Evolutionary conservation across 2,329 filamentous ascomycete species (phyloP).

Genomic region (Fusarium piperis): DNA sequence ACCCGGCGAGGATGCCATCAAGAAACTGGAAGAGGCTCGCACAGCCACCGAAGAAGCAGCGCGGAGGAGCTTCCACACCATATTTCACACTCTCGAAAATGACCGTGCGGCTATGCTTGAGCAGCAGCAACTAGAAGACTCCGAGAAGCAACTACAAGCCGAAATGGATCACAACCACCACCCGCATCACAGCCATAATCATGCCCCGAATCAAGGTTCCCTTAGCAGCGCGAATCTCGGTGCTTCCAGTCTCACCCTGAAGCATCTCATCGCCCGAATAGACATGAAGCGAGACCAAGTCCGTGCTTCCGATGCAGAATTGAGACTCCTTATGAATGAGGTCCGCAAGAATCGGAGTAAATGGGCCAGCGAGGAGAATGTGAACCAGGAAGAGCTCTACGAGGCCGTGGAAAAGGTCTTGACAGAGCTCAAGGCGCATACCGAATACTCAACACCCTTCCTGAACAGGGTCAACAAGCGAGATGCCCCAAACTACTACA

Average conservation of each 20-base stretch:
- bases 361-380: slow-evolving; percentile 97
- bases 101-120: slow-evolving; percentile 97
- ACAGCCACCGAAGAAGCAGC: slow-evolving; percentile 90
- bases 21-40: slow-evolving; percentile 91
- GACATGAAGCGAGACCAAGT: slow-evolving; percentile 93
- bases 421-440: slow-evolving; percentile 96
- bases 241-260: slow-evolving; percentile 93
- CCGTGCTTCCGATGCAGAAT: slow-evolving; percentile 89
- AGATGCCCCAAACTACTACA: slow-evolving; percentile 95
- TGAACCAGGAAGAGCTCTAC: slow-evolving; percentile 97
- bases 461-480: slow-evolving; percentile 94
- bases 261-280: slow-evolving; percentile 95
- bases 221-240: slow-evolving; percentile 94
- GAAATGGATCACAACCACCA: slow-evolving; percentile 81
- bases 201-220: slow-evolving; percentile 79
- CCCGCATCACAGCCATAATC: slow-evolving; percentile 59
- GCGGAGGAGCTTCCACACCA: slow-evolving; percentile 88
- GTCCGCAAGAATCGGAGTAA: slow-evolving; percentile 98
- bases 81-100: slow-evolving; percentile 95
- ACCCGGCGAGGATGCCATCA: slow-evolving; percentile 86
- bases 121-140: slow-evolving; percentile 95
- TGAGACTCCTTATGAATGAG: slow-evolving; percentile 93
- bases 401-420: slow-evolving; percentile 97
- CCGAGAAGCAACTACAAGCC: slow-evolving; percentile 93
- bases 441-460: slow-evolving; percentile 97